A percentile compares a stretch with the other conserved stretches of the same genome.
Evolutionary conservation across 305 asterid genomes (phyloP).

Genomic region (Plantago lanceolata): DNA sequence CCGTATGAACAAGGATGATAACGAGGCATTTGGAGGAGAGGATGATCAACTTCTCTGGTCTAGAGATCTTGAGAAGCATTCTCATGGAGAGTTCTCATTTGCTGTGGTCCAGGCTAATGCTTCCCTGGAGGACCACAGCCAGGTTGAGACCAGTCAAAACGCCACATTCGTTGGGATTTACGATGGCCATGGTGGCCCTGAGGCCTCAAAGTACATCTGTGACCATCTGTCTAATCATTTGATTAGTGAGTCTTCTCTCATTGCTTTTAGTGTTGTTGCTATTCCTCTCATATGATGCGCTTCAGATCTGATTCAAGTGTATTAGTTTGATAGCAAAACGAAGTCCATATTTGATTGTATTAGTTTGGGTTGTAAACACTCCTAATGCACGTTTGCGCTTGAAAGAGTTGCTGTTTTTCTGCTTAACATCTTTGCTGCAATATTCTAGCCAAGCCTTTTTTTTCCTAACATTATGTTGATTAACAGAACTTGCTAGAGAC

Average conservation of each 20-base stretch:
- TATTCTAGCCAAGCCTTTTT: neutral
- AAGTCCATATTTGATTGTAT: neutral
- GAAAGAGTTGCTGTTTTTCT: neutral
- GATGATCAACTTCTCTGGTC: slow-evolving; percentile 61
- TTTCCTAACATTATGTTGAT: neutral
- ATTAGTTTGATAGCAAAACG: neutral
- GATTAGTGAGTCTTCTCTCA: slow-evolving; percentile 37
- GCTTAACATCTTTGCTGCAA: neutral
- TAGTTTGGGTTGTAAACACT: neutral
- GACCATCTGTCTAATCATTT: slow-evolving; percentile 56
- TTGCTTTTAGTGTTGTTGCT: slow-evolving; percentile 14
- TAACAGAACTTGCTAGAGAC: slow-evolving; percentile 52
- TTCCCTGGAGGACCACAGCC: slow-evolving; percentile 69
- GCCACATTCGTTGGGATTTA: slow-evolving; percentile 72
- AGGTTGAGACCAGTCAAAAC: slow-evolving; percentile 52
- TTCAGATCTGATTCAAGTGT: neutral
- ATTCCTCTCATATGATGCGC: neutral
- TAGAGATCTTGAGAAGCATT: slow-evolving; percentile 66
- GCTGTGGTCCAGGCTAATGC: slow-evolving; percentile 71
- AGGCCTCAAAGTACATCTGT: slow-evolving; percentile 51
- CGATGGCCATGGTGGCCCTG: slow-evolving; percentile 82
- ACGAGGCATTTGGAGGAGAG: slow-evolving; percentile 31
- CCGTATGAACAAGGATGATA: slow-evolving; percentile 61
- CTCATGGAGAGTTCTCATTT: slow-evolving; percentile 62
- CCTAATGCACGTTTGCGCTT: neutral